These are phyloP conservation scores for Neolecta irregularis DNA, from an alignment of 1,139 yeast species.

Conservation along the genomic window DNA sequence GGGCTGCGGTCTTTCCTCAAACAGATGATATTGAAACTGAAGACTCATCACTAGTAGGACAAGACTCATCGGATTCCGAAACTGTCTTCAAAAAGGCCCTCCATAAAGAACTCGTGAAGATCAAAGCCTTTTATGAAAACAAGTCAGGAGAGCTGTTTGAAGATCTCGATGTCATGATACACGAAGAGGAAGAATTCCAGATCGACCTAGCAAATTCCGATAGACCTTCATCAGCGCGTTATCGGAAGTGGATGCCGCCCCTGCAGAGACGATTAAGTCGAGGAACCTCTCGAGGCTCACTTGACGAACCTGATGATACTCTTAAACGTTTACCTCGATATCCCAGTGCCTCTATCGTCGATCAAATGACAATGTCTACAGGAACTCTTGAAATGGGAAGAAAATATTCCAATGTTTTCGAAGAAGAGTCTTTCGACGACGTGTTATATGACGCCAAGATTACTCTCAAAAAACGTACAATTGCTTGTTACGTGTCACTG, in stretches of 20 bases:
- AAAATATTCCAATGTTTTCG: constrained; percentile 9
- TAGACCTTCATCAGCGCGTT: constrained; percentile 8
- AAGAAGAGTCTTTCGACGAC: constrained; percentile 25
- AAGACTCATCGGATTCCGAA: constrained; percentile 24
- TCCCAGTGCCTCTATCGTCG: too few species aligned
- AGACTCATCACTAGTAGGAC: too few species aligned
- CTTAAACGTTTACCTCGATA: not conserved
- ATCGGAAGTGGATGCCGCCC: constrained; percentile 12
- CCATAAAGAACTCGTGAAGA: constrained; percentile 39
- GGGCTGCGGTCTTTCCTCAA: constrained; percentile 22
- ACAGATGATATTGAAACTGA: too few species aligned
- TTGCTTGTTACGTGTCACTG: constrained; percentile 52
- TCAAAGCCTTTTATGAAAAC: constrained; percentile 37
- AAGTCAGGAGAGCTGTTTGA: constrained; percentile 36
- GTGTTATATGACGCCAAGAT: constrained; percentile 39
- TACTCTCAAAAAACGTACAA: constrained; percentile 52
- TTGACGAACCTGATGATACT: not conserved
- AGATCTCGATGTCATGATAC: constrained; percentile 26
- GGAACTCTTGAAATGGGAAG: constrained; percentile 2
- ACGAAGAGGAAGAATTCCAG: constrained; percentile 3
- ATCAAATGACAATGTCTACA: too few species aligned
- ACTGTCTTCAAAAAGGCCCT: constrained; percentile 31
- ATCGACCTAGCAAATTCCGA: not conserved
- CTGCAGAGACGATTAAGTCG: constrained; percentile 9
- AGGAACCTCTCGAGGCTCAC: constrained; percentile 1